These are phyloP conservation scores for Saccharomyces hybrid DNA, from an alignment of 1,139 yeast species.

Conservation along the genomic window DNA sequence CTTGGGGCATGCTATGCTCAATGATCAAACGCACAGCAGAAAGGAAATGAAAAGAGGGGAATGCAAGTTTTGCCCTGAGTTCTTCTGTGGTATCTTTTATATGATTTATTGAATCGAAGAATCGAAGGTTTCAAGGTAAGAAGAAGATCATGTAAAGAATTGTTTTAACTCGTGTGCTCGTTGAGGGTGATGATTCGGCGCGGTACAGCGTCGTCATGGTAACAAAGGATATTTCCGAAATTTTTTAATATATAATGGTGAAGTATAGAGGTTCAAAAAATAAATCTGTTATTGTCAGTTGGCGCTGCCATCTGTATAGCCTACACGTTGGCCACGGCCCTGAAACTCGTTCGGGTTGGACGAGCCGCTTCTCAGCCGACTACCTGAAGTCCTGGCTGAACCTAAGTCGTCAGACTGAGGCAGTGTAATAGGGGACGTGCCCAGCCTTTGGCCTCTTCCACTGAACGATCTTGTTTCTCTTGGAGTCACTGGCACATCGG, in stretches of 20 bases:
- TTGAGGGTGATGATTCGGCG: neutral
- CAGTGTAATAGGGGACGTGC: conserved; percentile 1
- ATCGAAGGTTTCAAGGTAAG: no score
- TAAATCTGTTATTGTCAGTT: conserved; percentile 9
- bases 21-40: neutral
- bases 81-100: neutral
- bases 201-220: no score
- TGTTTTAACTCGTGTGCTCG: neutral
- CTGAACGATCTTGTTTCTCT: conserved; percentile 5
- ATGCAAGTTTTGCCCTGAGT: no score
- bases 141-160: neutral
- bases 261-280: neutral
- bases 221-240: no score
- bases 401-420: neutral
- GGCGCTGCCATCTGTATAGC: conserved; percentile 13
- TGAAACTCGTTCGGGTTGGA: conserved; percentile 6
- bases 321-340: conserved; percentile 13
- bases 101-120: neutral
- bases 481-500: neutral
- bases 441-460: conserved; percentile 14
- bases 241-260: neutral
- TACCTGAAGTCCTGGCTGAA: neutral
- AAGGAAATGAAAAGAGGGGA: neutral
- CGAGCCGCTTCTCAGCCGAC: neutral
- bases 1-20: conserved; percentile 5